Evolutionary conservation across 192 early-diverging fungal genomes (phyloP).

Genomic region (Endogone sp.): DNA sequence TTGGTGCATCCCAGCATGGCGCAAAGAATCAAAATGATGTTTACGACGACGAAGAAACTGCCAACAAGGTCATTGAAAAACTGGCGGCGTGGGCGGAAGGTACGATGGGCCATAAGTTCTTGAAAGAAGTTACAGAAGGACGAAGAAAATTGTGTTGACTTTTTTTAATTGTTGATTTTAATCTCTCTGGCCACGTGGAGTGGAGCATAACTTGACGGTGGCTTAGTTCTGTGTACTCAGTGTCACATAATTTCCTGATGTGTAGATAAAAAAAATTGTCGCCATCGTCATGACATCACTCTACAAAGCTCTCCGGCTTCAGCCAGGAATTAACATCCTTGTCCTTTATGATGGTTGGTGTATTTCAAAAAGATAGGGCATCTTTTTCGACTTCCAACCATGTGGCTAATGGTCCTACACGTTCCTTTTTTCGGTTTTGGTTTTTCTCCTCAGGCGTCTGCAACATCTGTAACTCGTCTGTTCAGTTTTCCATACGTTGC

Average conservation of each 20-base stretch:
- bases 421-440: too few relatives aligned
- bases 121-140: too few relatives aligned
- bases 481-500: not conserved
- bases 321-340: not conserved
- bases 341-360: not conserved
- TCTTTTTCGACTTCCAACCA: too few relatives aligned
- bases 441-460: not conserved
- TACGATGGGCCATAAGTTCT: not conserved
- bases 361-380: not conserved
- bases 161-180: too few relatives aligned
- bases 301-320: not conserved
- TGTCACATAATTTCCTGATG: too few relatives aligned
- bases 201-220: too few relatives aligned
- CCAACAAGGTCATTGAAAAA: not conserved
- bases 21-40: not conserved
- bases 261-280: too few relatives aligned
- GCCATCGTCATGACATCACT: not conserved
- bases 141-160: too few relatives aligned
- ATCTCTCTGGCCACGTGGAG: too few relatives aligned
- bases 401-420: too few relatives aligned
- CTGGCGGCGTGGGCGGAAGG: not conserved
- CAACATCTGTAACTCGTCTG: not conserved
- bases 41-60: not conserved
- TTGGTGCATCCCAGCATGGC: not conserved
- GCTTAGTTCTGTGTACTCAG: too few relatives aligned